Evolutionary conservation across 345 rosid genomes (phyloP).

Genomic region (Nephelium lappaceum): DNA sequence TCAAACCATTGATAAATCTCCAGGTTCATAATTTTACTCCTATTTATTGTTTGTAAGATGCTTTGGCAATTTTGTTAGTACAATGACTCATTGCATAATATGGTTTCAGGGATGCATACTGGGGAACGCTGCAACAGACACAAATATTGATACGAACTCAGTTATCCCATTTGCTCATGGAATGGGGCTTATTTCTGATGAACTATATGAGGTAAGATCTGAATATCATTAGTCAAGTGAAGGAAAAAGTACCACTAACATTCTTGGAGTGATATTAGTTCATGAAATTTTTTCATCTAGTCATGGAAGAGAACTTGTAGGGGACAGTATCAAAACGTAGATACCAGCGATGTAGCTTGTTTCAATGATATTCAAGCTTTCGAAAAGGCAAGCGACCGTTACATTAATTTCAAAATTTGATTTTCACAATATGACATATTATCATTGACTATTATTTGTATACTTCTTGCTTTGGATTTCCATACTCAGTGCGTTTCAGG

Average conservation of each 20-base stretch:
- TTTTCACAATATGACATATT: too few species aligned
- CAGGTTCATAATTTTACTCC: conserved; percentile 43
- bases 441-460: too few species aligned
- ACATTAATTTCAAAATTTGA: neutral
- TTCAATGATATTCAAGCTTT: conserved; percentile 24
- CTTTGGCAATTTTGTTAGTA: neutral
- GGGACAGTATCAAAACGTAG: conserved; percentile 32
- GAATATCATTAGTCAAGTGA: neutral
- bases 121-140: conserved; percentile 52
- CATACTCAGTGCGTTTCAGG: conserved; percentile 38
- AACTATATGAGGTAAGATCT: conserved; percentile 55
- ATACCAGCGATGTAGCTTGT: conserved; percentile 49
- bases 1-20: conserved; percentile 48
- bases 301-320: conserved; percentile 49
- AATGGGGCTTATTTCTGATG: conserved; percentile 69
- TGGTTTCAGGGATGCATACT: conserved; percentile 58
- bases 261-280: neutral
- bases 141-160: conserved; percentile 30
- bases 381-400: conserved; percentile 22
- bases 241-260: neutral
- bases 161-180: conserved; percentile 59
- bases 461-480: neutral
- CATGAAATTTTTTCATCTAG: conserved; percentile 17
- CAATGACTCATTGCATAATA: neutral
- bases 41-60: neutral